Evolutionary conservation across 2,329 filamentous ascomycete genomes (phyloP).

Genomic region (Microsporum canis): DNA sequence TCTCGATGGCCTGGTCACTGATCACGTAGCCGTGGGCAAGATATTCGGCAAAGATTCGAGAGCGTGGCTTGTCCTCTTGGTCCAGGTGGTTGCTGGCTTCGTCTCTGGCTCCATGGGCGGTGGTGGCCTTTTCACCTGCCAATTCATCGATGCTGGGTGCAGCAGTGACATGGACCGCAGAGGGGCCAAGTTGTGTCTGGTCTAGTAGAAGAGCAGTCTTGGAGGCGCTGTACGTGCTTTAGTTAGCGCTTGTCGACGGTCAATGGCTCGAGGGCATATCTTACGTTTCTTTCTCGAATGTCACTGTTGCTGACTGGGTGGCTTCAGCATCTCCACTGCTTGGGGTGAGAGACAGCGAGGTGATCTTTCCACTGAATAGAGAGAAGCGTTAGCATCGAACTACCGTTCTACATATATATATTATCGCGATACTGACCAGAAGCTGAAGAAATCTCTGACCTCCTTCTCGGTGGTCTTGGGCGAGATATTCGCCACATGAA

Average conservation of each 20-base stretch:
- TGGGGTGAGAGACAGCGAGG: constrained; percentile 62
- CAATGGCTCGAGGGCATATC: constrained; percentile 12
- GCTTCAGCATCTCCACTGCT: constrained; percentile 44
- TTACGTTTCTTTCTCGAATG: constrained; percentile 85
- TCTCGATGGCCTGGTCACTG: constrained; percentile 64
- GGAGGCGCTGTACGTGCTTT: constrained; percentile 47
- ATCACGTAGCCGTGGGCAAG: constrained; percentile 88
- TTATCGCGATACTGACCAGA: constrained; percentile 50
- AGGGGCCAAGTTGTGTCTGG: constrained; percentile 79
- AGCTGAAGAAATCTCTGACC: constrained; percentile 94
- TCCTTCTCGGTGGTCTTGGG: constrained; percentile 74
- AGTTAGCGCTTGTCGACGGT: constrained; percentile 8
- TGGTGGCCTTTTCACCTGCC: constrained; percentile 48
- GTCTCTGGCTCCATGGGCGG: constrained; percentile 41
- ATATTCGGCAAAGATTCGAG: constrained; percentile 90
- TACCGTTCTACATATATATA: background rate
- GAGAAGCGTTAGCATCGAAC: constrained; percentile 14
- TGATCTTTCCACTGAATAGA: constrained; percentile 73
- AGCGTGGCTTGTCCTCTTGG: constrained; percentile 93
- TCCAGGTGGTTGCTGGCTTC: constrained; percentile 58
- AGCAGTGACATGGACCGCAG: constrained; percentile 66
- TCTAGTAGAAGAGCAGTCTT: constrained; percentile 95
- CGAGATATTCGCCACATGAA: constrained; percentile 85
- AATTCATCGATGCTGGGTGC: constrained; percentile 55
- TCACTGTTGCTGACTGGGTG: constrained; percentile 76